Base-by-base conservation (phyloP, 768 basidiomycete species). In the Termitomyces sp. region DNA sequence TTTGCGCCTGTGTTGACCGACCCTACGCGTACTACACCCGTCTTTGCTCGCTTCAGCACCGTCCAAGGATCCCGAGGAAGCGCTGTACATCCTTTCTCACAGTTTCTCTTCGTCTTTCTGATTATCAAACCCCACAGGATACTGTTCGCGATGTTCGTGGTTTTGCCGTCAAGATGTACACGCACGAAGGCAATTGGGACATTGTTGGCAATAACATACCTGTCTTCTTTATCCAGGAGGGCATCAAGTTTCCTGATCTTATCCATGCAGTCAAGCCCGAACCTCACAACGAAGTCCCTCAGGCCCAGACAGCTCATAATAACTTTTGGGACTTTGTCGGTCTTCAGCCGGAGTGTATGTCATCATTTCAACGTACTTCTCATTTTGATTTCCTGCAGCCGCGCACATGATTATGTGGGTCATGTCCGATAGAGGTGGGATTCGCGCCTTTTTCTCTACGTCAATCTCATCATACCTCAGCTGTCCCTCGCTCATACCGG, bases 261-360 rank as follows among this genome's bases (percentile, higher is more conserved):
- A 76, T 94, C 35, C 93, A 94, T 66, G 87, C 92, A 5, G 87
- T 88, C 22, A 88, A 90, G 67, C 90, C 92, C 1, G 91, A 94
- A 67, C 92, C 91, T 4, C 81, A 91, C 46, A 90, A 89, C 58
- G 93, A 94, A 63, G 79, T 89, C 0, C 87, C 87, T 3, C 80
- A 80, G 50, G 86, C 81, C 3, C 86, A 88, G 67, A 72, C 64
- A 18, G 85, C 87, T 1, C 91, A 93, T 66, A 91, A 94, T 72
- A 92, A 88, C 64, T 91, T 92, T 60, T 94, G 90, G 90, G 92
- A 93, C 66, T 93, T 88, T 63, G 84, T 84, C 40, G 81, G 83
- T 44, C 75, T 90, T 32, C 83, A 86, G 64, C 81, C 87, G 0
- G 86, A 91, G 66, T 79, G 85, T 79, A 69, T 52, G 71, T 57